These are phyloP conservation scores for Silene uniflora DNA, from an alignment of 148 eudicot genomes.

Conservation along the genomic window DNA sequence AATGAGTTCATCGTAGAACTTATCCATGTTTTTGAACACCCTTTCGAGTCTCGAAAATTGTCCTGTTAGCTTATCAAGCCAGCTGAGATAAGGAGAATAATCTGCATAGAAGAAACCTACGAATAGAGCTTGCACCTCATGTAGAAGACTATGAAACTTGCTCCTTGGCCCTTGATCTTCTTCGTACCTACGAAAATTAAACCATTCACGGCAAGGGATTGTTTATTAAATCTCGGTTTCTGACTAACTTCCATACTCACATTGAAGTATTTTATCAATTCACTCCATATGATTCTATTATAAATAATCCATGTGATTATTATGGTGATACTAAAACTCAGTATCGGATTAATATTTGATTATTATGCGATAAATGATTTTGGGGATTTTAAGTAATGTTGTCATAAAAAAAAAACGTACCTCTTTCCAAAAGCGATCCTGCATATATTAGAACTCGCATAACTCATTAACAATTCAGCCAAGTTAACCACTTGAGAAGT, in stretches of 20 bases:
- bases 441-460: neutral
- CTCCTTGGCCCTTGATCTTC: conserved; percentile 6
- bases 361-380: neutral
- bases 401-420: neutral
- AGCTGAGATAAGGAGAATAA: neutral
- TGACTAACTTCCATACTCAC: too few relatives aligned
- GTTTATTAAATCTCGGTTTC: too few relatives aligned
- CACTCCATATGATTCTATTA: too few relatives aligned
- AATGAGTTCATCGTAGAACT: conserved; percentile 2
- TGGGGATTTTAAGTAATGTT: too few relatives aligned
- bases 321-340: too few relatives aligned
- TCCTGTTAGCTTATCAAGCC: conserved; percentile 15
- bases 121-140: conserved; percentile 8
- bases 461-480: conserved; percentile 11
- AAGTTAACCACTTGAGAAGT: conserved; percentile 1
- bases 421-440: conserved; percentile 9
- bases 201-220: neutral
- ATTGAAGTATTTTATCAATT: too few relatives aligned
- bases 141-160: conserved; percentile 1
- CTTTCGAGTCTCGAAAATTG: conserved; percentile 2
- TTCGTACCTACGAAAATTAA: conserved; percentile 5
- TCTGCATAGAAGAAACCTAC: conserved; percentile 5
- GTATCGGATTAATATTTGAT: too few relatives aligned
- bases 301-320: too few relatives aligned
- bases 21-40: neutral